Evolutionary conservation across 371 early-diverging fungal species (phyloP).

Genomic region (Phascolomyces articulosus): DNA sequence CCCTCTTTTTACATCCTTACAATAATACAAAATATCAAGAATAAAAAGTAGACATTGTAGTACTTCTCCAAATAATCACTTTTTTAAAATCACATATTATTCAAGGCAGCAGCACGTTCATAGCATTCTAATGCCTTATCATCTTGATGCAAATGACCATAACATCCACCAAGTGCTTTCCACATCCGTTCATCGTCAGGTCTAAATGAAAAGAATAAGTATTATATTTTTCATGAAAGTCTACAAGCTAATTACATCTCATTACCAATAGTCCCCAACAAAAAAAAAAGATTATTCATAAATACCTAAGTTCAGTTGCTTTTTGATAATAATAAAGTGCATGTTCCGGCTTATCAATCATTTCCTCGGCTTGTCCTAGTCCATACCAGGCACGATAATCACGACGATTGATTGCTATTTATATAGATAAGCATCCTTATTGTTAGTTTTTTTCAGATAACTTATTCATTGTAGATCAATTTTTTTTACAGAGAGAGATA

Average conservation of each 20-base stretch:
- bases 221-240: too few species aligned
- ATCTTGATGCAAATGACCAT: slow-evolving; percentile 53
- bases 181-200: slow-evolving; percentile 85
- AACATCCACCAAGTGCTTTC: slow-evolving; percentile 75
- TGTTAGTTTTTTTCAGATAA: background rate
- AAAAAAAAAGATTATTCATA: background rate
- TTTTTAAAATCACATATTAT: too few species aligned
- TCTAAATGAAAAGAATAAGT: slow-evolving; percentile 29
- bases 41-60: too few species aligned
- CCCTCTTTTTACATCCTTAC: too few species aligned
- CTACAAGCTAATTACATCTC: background rate
- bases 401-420: slow-evolving; percentile 70
- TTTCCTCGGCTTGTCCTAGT: slow-evolving; percentile 90
- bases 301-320: slow-evolving; percentile 71
- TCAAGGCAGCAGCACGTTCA: slow-evolving; percentile 54
- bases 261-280: background rate
- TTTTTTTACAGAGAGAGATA: too few species aligned
- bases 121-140: slow-evolving; percentile 70
- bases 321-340: slow-evolving; percentile 86
- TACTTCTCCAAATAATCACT: too few species aligned
- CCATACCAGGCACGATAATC: slow-evolving; percentile 96
- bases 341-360: slow-evolving; percentile 80
- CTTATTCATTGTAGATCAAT: background rate
- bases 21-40: too few species aligned
- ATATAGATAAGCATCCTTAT: background rate